Evolutionary conservation across 768 basidiomycete genomes (phyloP), one percentile per base, ranked within the genome.

Genomic region (Auricularia cornea): DNA sequence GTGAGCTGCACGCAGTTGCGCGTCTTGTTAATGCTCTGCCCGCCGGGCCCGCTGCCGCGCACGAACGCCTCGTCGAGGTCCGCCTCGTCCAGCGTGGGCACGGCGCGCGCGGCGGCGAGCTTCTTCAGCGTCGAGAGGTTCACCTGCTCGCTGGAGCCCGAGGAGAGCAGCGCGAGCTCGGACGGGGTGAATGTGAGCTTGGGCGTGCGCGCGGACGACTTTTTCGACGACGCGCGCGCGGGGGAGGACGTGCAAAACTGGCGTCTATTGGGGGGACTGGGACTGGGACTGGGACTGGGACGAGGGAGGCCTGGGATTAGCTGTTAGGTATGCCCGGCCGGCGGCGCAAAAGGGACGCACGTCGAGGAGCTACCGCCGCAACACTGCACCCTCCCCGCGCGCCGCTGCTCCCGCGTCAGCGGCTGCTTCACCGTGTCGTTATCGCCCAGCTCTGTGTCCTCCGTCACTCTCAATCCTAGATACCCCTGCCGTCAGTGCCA

Each of bases 11-110:
- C 94, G 70, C 60, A 64, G 74, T 94, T 87, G 78, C 88, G 83
- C 64, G 92, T 93, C 78, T 97, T 98, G 80, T 98, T 96, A 72
- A 96, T 87, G 30, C 92, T 94, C 80, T 98, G 94, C n/a, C 94
- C 94, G 31, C 94, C 94, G 65, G 94, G 93, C 20, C 93, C 94
- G 70, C 90, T 87, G 54, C 92, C 92, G 94, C 70, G 30, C 59
- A 57, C 54, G 54, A 57, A 57, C 26, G 26, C 26, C 54, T 57
- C 54, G 23, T 31, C 28, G 4, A 57, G 54, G 54, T 57, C 54
- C 26, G 26, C 54, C 26, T 57, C 54, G 54, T 31, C 16, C 12
- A 57, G 54, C 54, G 10, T 26, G 26, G 54, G 54, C 28, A 57
- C 30, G 11, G 14, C 28, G 23, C 54, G 54, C 16, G 54, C 14